Base-by-base conservation (phyloP, 2,329 filamentous ascomycete species). In the Microdochium trichocladiopsis region DNA sequence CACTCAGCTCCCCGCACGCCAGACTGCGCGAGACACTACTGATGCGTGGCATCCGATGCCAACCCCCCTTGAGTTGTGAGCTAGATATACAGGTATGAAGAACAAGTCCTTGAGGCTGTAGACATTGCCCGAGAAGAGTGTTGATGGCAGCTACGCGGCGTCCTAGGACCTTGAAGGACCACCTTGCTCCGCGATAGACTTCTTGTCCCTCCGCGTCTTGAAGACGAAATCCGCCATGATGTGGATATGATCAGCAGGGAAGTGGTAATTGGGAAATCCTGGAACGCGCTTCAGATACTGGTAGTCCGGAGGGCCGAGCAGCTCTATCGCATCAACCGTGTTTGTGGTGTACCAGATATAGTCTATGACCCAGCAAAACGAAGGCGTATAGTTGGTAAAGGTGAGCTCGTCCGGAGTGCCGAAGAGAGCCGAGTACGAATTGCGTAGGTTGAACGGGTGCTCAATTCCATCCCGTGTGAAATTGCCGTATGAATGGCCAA, bases 321-420 rank as follows among this genome's bases (percentile, higher is more conserved):
- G 71, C 51, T 87, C 87, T 18, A 90, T 86, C 23, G 95, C 88
- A 65, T 94, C 88, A 47, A 96, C 76, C 22, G 87, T 84, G 69
- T 94, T 96, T 53, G 90, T 93, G 52, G 91, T 92, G 71, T 95
- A 99, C 91, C 92, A 97, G 63, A 99, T 90, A 70, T 97, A 96
- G 68, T 99, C 94, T 59, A 99, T 88, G 53, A 95, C 89, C 56
- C 91, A 92, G 50, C 83, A 82, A 72, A 96, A 99, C n/a, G 84
- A 84, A 1, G 94, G 92, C 14, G 91, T 95, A 71, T 97, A 99
- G 71, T 99, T 99, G 48, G 94, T 99, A 69, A 96, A 99, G 4
- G 84, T 84, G 61, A 97, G 74, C 66, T 96, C 90, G 53, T 91
- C 88, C 6, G 86, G 84, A 33, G 94, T 84, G 64, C 93, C 87